Evolutionary conservation across 768 basidiomycete species (phyloP).

Genomic region (Lactifluus hygrophoroides): DNA sequence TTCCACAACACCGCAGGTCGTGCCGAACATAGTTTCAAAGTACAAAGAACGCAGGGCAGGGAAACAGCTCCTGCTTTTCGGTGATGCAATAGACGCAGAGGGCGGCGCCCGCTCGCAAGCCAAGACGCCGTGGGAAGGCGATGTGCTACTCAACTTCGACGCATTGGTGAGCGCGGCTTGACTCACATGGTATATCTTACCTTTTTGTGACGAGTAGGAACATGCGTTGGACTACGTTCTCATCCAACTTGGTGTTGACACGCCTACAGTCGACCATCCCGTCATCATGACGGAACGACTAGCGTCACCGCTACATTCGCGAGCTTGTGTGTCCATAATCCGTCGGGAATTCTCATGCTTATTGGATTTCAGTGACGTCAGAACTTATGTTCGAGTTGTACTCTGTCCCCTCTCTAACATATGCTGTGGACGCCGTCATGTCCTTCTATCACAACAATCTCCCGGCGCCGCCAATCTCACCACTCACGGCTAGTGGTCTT

Average conservation of each 20-base stretch:
- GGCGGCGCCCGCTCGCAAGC: conserved; percentile 72
- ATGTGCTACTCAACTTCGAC: conserved; percentile 86
- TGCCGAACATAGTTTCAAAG: conserved; percentile 68
- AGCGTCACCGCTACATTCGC: conserved; percentile 80
- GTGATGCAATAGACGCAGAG: conserved; percentile 81
- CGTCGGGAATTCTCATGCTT: neutral
- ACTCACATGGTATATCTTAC: neutral
- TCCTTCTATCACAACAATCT: conserved; percentile 80
- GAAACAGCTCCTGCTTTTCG: conserved; percentile 78
- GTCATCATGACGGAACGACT: conserved; percentile 91
- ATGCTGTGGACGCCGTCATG: conserved; percentile 85
- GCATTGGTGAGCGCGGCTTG: conserved; percentile 60
- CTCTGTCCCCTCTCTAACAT: conserved; percentile 74
- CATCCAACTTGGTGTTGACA: conserved; percentile 75
- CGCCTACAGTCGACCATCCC: conserved; percentile 70
- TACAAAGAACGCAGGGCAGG: conserved; percentile 87
- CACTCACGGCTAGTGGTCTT: conserved; percentile 63
- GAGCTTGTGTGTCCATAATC: conserved; percentile 55
- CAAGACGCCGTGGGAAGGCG: conserved; percentile 88
- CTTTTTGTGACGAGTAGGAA: conserved; percentile 49
- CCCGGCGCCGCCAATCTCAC: conserved; percentile 25
- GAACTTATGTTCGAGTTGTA: conserved; percentile 97
- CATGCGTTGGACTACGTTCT: conserved; percentile 90
- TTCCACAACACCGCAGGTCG: conserved; percentile 45
- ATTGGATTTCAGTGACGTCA: conserved; percentile 60